Evolutionary conservation across 2,329 filamentous ascomycete genomes (phyloP), one percentile per base, ranked within the genome.

Genomic region (Fusarium succisae): DNA sequence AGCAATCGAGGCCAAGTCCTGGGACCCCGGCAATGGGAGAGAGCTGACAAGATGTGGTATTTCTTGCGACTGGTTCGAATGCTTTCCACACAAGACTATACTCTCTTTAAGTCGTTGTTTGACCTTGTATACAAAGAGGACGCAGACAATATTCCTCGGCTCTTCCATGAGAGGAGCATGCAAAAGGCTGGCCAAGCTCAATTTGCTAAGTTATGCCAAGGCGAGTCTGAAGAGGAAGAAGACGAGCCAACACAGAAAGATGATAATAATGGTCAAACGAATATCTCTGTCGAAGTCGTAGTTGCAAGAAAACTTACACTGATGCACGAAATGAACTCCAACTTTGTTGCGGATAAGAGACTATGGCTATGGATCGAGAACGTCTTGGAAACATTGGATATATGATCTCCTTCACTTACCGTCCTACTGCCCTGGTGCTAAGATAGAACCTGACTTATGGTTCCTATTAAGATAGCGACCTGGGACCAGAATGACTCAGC

Each of bases 201-300:
- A 9, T 28, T 54, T 5, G 24, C 51, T 1, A 22, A 13, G 32
- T 13, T 54, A 10, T 54, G 51, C 18, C 13, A 38, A 22, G 10
- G 5, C 1, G 35, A 38, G 14, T 17, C 51, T 39, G 51, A n/a
- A 22, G 32, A 18, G 4, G 48, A 54, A 37, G n/a, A 38, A 22
- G 24, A 22, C 6, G n/a, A 20, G 14, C 1, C 6, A 18, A 6
- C 6, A 26, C 14, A 17, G 14, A 3, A 9, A 22, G 24, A 0
- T 0, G 11, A 38, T 12, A 1, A 9, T 4, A 9, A n/a, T 14
- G 24, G 14, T 17, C 18, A 12, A 17, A 5, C 13, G 2, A 17
- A 12, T 15, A 5, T 15, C 3, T 54, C 50, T 54, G 13, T 37
- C 5, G n/a, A 38, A 12, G n/a, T 11, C 3, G 13, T 17, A 9